A percentile compares a stretch with the other conserved stretches of the same genome.
These are phyloP conservation scores for Opeltia flavorubescens DNA, from an alignment of 495 filamentous ascomycete genomes.

Conservation along the genomic window DNA sequence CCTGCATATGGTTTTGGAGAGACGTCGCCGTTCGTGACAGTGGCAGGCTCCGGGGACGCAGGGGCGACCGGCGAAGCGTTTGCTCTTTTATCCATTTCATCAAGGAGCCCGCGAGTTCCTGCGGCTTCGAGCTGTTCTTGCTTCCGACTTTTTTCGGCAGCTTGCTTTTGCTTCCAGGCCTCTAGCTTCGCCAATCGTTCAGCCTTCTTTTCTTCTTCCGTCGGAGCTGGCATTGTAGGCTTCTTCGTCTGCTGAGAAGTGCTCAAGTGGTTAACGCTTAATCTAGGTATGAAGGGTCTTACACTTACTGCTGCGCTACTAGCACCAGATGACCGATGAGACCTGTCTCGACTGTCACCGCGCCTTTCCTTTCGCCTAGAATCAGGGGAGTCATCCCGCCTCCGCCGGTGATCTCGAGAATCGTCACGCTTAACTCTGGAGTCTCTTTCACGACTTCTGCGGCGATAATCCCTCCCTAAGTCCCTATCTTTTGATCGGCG, in stretches of 20 bases:
- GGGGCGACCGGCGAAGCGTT: slow-evolving; percentile 38
- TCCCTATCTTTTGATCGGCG: slow-evolving; percentile 46
- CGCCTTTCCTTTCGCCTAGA: slow-evolving; percentile 54
- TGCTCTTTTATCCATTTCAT: slow-evolving; percentile 63
- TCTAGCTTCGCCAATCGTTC: slow-evolving; percentile 73
- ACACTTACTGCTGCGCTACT: slow-evolving; percentile 41
- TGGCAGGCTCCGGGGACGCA: slow-evolving; percentile 22
- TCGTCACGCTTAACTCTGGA: slow-evolving; percentile 66
- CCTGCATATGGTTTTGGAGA: slow-evolving; percentile 50
- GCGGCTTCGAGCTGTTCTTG: slow-evolving; percentile 50
- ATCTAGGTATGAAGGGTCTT: neutral
- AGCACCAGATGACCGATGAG: slow-evolving; percentile 25
- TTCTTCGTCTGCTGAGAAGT: slow-evolving; percentile 24
- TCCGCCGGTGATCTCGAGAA: slow-evolving; percentile 56
- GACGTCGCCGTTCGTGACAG: slow-evolving; percentile 20
- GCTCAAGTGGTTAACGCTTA: slow-evolving; percentile 3
- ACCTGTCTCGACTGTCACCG: slow-evolving; percentile 46
- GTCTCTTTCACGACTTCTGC: slow-evolving; percentile 60
- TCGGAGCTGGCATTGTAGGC: slow-evolving; percentile 37
- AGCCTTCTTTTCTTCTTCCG: slow-evolving; percentile 73
- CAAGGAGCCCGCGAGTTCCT: slow-evolving; percentile 50
- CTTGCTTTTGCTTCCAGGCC: slow-evolving; percentile 83
- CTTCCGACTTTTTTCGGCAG: slow-evolving; percentile 62
- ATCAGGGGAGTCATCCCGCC: slow-evolving; percentile 67
- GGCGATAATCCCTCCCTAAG: slow-evolving; percentile 43